Evolutionary conservation across 108 stramenopile genomes (phyloP).

Genomic region (Cyclotella baltica): DNA sequence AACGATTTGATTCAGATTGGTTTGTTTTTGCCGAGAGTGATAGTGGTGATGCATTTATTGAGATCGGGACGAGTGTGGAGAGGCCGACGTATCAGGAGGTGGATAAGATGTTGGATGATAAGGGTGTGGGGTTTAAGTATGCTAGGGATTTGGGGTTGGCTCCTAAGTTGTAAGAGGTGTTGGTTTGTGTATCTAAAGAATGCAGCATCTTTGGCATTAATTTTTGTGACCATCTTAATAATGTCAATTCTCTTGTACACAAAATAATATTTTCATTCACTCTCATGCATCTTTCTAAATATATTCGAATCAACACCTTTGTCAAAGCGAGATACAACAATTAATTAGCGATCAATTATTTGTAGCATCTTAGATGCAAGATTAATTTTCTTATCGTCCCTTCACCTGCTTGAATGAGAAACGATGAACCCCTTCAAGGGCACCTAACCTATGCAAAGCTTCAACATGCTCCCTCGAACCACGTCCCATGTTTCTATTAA

Average conservation of each 20-base stretch:
- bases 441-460: constrained; percentile 57
- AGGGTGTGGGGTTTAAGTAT: constrained; percentile 85
- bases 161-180: constrained; percentile 60
- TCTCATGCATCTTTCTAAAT: too few relatives aligned
- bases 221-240: too few relatives aligned
- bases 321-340: too few relatives aligned
- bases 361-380: neutral
- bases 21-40: constrained; percentile 88
- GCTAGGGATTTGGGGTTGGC: constrained; percentile 82
- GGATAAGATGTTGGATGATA: constrained; percentile 81
- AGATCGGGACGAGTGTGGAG: neutral
- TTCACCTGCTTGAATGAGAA: constrained; percentile 71
- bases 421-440: constrained; percentile 71
- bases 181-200: neutral
- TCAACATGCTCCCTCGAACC: constrained; percentile 63
- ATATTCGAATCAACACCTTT: too few relatives aligned
- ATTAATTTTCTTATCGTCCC: constrained; percentile 46
- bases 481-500: constrained; percentile 68
- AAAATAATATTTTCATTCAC: too few relatives aligned
- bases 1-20: constrained; percentile 85
- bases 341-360: neutral
- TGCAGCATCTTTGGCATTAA: neutral
- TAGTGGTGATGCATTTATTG: constrained; percentile 64
- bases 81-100: constrained; percentile 47
- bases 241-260: too few relatives aligned